phyloP scores from a whole-genome alignment of 2,329 filamentous ascomycete species.

The Arthroderma sp. region DNA sequence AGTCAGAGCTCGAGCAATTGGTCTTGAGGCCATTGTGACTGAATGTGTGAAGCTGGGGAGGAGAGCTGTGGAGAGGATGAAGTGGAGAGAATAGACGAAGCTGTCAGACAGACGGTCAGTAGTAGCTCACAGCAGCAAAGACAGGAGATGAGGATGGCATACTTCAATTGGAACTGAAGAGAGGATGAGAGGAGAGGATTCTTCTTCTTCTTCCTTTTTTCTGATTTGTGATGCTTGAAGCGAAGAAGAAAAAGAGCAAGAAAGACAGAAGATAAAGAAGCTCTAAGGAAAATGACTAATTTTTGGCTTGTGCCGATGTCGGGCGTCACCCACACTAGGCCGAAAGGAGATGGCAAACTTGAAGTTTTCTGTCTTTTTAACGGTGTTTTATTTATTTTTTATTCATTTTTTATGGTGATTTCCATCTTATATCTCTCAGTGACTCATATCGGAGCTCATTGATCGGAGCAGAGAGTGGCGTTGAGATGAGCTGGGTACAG shows the following conservation, averaged over 20 bases:
- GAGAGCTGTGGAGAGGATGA: constrained; percentile 6
- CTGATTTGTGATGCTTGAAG: neutral
- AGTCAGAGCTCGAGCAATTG: constrained; percentile 43
- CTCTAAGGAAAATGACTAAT: too few relatives aligned
- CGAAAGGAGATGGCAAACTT: too few relatives aligned
- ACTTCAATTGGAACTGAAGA: neutral
- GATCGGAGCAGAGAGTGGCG: too few relatives aligned
- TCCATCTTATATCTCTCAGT: too few relatives aligned
- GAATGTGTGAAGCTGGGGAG: constrained; percentile 5
- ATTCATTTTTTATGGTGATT: too few relatives aligned
- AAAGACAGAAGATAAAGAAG: neutral
- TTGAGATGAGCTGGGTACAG: too few relatives aligned
- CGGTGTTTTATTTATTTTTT: too few relatives aligned
- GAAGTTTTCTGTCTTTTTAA: too few relatives aligned
- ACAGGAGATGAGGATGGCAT: neutral
- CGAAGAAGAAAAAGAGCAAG: neutral
- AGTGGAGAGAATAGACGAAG: constrained; percentile 9
- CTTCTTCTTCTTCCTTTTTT: neutral
- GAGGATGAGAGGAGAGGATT: neutral
- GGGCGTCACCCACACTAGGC: too few relatives aligned
- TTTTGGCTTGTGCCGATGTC: too few relatives aligned
- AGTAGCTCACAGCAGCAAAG: neutral
- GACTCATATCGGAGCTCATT: too few relatives aligned
- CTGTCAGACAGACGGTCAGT: too few relatives aligned
- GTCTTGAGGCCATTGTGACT: constrained; percentile 35